Evolutionary conservation across 345 rosid genomes (phyloP).

Genomic region (Citrus medica): DNA sequence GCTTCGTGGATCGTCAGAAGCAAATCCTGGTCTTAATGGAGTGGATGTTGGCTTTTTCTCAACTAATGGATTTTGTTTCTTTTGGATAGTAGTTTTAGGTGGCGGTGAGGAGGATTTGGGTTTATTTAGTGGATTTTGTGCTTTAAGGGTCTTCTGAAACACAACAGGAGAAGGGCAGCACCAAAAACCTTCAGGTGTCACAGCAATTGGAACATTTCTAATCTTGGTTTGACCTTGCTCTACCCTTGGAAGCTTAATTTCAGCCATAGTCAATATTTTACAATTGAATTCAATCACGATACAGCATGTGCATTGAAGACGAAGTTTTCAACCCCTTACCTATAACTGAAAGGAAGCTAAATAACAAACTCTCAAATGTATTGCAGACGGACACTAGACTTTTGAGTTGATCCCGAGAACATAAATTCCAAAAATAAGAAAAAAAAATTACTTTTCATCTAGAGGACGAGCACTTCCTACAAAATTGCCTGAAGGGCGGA

Average conservation of each 20-base stretch:
- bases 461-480: not conserved
- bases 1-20: constrained; percentile 48
- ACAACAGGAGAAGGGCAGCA: constrained; percentile 95
- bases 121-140: constrained; percentile 61
- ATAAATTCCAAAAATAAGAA: not conserved
- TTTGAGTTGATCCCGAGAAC: not conserved
- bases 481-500: constrained; percentile 2
- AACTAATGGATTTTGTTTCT: constrained; percentile 38
- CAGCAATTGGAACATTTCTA: constrained; percentile 89
- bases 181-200: constrained; percentile 98
- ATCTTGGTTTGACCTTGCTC: constrained; percentile 86
- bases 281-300: constrained; percentile 26
- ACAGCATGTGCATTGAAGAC: not conserved
- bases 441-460: not conserved
- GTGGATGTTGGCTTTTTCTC: constrained; percentile 58
- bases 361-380: not conserved
- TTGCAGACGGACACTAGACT: not conserved
- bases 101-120: constrained; percentile 64
- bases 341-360: constrained; percentile 4
- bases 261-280: constrained; percentile 60
- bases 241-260: constrained; percentile 64
- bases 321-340: not conserved
- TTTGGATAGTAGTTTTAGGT: constrained; percentile 43
- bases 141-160: constrained; percentile 78
- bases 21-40: constrained; percentile 48